Percentiles rank a stretch among this genome's conserved stretches.
Conservation (phyloP, 805 yeast species). For the Monosporozyma solicola region DNA sequence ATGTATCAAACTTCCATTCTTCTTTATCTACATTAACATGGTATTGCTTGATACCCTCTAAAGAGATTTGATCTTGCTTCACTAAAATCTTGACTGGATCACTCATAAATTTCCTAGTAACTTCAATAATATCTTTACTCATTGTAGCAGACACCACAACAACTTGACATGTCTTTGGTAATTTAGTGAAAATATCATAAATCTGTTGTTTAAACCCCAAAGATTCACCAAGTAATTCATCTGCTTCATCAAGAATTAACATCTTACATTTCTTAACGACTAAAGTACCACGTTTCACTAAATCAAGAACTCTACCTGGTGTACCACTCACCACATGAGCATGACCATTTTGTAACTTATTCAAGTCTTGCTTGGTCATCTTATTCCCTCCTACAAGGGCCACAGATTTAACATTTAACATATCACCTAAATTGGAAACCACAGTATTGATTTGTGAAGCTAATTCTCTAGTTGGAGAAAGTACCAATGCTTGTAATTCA, state of each 20-base stretch:
- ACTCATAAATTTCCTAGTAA: constrained; percentile 88
- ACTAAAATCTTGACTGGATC: constrained; percentile 92
- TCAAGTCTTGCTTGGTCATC: constrained; percentile 69
- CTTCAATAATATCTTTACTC: constrained; percentile 85
- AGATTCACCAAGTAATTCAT: constrained; percentile 76
- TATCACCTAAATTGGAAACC: constrained; percentile 75
- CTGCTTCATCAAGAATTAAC: constrained; percentile 93
- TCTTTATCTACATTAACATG: constrained; percentile 86
- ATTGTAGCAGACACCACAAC: constrained; percentile 92
- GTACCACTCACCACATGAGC: constrained; percentile 94
- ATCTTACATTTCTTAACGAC: constrained; percentile 71
- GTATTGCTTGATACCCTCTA: constrained; percentile 93
- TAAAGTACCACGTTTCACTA: constrained; percentile 76
- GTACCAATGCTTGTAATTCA: constrained; percentile 79
- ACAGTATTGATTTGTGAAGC: constrained; percentile 91
- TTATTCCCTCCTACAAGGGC: constrained; percentile 90
- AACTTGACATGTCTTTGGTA: constrained; percentile 87
- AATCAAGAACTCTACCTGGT: constrained; percentile 90
- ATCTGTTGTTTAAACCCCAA: constrained; percentile 94
- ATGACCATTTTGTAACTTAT: constrained; percentile 58
- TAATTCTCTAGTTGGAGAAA: constrained; percentile 94
- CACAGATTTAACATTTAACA: constrained; percentile 76
- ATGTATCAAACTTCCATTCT: constrained; percentile 88
- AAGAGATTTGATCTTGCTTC: constrained; percentile 88
- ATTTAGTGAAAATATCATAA: constrained; percentile 80